Conservation (phyloP, 371 early-diverging fungal species). For the Haplosporangium sp. region DNA sequence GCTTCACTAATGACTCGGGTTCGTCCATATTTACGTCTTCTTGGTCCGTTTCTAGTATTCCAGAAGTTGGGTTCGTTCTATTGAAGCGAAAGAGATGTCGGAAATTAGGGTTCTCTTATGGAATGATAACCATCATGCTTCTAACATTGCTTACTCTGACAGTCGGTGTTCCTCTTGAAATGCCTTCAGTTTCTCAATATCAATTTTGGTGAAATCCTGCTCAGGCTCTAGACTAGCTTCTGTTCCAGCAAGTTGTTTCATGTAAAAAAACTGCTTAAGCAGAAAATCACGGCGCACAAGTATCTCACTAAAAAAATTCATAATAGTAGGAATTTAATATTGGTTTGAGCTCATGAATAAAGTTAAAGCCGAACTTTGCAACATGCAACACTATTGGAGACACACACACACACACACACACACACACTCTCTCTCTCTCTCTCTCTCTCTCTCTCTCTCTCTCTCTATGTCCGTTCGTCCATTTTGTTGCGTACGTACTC, state of each 20-base stretch:
- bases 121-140: background rate
- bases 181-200: conserved; percentile 41
- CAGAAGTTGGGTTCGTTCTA: conserved; percentile 39
- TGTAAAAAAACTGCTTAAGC: conserved; percentile 52
- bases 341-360: background rate
- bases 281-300: conserved; percentile 46
- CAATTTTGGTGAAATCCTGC: conserved; percentile 48
- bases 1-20: conserved; percentile 30
- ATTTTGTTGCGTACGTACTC: conserved; percentile 25
- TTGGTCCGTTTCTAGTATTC: conserved; percentile 16
- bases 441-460: background rate
- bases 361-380: background rate
- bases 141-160: conserved; percentile 39
- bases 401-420: too few species aligned
- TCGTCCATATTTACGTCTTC: conserved; percentile 36
- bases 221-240: conserved; percentile 50
- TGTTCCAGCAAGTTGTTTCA: conserved; percentile 55
- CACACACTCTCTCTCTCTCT: too few species aligned
- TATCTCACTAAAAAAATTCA: conserved; percentile 28
- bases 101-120: background rate
- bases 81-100: background rate
- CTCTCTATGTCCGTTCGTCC: background rate
- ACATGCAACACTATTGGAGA: too few species aligned
- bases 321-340: conserved; percentile 1
- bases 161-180: conserved; percentile 50